phyloP scores from a whole-genome alignment of 805 yeast species.

The Wickerhamia fluorescens region DNA sequence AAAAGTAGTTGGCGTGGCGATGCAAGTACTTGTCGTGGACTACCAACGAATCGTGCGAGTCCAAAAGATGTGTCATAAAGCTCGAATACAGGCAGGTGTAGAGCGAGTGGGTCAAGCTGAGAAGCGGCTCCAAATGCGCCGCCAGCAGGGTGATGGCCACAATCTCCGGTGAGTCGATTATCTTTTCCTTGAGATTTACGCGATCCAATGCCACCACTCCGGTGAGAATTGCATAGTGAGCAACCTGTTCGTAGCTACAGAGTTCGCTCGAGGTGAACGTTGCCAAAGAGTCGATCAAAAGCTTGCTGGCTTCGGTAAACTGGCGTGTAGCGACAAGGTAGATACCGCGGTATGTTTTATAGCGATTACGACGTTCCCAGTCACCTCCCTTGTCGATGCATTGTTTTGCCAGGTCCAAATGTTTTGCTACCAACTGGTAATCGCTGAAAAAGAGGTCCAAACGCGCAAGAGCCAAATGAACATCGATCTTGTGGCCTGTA shows the following conservation, averaged over 20 bases:
- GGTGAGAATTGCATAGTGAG: slow-evolving; percentile 79
- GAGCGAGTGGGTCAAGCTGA: slow-evolving; percentile 75
- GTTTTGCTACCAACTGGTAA: slow-evolving; percentile 57
- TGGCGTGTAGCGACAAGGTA: slow-evolving; percentile 79
- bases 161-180: slow-evolving; percentile 92
- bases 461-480: slow-evolving; percentile 72
- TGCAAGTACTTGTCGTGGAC: slow-evolving; percentile 56
- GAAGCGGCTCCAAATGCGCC: slow-evolving; percentile 68
- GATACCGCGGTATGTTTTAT: slow-evolving; percentile 85
- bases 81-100: slow-evolving; percentile 83
- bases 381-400: slow-evolving; percentile 96
- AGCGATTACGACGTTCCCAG: slow-evolving; percentile 97
- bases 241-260: slow-evolving; percentile 83
- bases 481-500: slow-evolving; percentile 86
- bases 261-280: slow-evolving; percentile 93
- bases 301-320: slow-evolving; percentile 75
- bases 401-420: slow-evolving; percentile 63
- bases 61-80: slow-evolving; percentile 69
- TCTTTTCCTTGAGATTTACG: slow-evolving; percentile 72
- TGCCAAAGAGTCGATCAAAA: slow-evolving; percentile 85
- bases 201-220: slow-evolving; percentile 81
- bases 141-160: slow-evolving; percentile 70
- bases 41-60: slow-evolving; percentile 68
- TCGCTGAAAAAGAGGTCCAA: slow-evolving; percentile 88
- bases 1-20: slow-evolving; percentile 74